phyloP scores from a whole-genome alignment of 306 rosid species.

The Lupinus albus region DNA sequence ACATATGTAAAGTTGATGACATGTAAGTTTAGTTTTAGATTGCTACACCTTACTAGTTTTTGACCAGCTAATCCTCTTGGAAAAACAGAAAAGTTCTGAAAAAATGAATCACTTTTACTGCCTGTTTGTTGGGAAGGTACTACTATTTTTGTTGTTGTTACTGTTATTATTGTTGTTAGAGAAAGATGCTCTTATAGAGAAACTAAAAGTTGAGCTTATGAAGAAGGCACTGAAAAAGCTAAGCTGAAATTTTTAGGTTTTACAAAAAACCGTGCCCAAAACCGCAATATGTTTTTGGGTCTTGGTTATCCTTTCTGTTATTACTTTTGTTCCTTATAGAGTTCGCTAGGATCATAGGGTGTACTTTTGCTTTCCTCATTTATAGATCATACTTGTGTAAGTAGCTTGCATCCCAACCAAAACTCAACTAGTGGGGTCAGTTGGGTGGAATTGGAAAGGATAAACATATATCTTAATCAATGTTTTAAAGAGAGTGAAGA shows the following conservation, averaged over 20 bases:
- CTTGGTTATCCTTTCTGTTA: not conserved
- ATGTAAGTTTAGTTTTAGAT: slow-evolving; percentile 58
- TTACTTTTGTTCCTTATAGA: slow-evolving; percentile 20
- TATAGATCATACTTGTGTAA: slow-evolving; percentile 7
- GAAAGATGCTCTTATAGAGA: slow-evolving; percentile 5
- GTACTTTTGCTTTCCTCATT: slow-evolving; percentile 29
- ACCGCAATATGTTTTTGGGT: not conserved
- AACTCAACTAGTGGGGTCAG: slow-evolving; percentile 20
- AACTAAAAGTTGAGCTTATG: slow-evolving; percentile 20
- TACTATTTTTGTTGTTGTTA: not conserved
- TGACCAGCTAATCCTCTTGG: not conserved
- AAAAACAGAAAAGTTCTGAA: slow-evolving; percentile 3
- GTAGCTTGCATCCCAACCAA: slow-evolving; percentile 3
- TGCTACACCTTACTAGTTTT: slow-evolving; percentile 30
- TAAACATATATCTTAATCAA: slow-evolving; percentile 10
- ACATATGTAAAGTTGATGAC: slow-evolving; percentile 49
- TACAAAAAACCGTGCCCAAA: not conserved
- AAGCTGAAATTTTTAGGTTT: slow-evolving; percentile 23
- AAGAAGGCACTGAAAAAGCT: slow-evolving; percentile 23
- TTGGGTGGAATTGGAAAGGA: slow-evolving; percentile 27
- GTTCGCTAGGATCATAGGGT: slow-evolving; percentile 1
- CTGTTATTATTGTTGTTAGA: not conserved
- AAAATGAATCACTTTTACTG: slow-evolving; percentile 23
- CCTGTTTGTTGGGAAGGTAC: not conserved
- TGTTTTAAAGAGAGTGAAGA: slow-evolving; percentile 22